A percentile compares a stretch with the other conserved stretches of the same genome.
Evolutionary conservation across 257 asterid species (phyloP).

Genomic region (Linaria vulgaris): DNA sequence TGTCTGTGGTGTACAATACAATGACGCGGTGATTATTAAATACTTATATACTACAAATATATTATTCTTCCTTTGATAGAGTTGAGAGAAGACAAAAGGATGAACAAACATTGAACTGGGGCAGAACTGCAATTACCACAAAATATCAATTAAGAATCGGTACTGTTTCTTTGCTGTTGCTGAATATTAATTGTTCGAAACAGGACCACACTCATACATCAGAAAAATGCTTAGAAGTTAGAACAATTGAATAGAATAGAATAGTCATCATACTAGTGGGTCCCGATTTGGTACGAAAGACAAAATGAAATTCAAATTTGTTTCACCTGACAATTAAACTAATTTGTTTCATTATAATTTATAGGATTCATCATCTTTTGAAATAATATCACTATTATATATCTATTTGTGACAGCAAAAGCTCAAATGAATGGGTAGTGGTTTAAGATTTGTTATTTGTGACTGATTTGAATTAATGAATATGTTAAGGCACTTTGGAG

Average conservation of each 20-base stretch:
- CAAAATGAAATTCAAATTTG: conserved; percentile 32
- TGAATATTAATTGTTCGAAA: conserved; percentile 13
- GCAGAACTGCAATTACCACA: neutral
- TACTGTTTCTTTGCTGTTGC: conserved; percentile 11
- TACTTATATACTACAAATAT: neutral
- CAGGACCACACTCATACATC: conserved; percentile 22
- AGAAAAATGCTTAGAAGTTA: neutral
- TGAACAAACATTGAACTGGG: neutral
- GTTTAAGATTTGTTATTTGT: too few relatives aligned
- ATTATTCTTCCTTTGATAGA: neutral
- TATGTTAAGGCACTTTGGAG: too few relatives aligned
- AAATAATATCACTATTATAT: too few relatives aligned
- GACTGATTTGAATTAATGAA: too few relatives aligned
- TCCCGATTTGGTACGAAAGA: conserved; percentile 24
- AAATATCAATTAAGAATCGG: neutral
- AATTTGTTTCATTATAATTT: too few relatives aligned
- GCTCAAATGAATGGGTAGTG: too few relatives aligned
- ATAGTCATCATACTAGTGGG: conserved; percentile 25
- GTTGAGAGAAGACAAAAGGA: neutral
- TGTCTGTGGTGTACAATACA: conserved; percentile 20
- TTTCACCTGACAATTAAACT: conserved; percentile 18
- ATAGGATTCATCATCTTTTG: too few relatives aligned
- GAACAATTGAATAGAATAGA: conserved; percentile 7
- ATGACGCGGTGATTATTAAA: conserved; percentile 21
- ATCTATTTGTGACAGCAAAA: too few relatives aligned